These are phyloP conservation scores for Plicaturopsis crispa DNA, from an alignment of 768 basidiomycete genomes.

Conservation along the genomic window DNA sequence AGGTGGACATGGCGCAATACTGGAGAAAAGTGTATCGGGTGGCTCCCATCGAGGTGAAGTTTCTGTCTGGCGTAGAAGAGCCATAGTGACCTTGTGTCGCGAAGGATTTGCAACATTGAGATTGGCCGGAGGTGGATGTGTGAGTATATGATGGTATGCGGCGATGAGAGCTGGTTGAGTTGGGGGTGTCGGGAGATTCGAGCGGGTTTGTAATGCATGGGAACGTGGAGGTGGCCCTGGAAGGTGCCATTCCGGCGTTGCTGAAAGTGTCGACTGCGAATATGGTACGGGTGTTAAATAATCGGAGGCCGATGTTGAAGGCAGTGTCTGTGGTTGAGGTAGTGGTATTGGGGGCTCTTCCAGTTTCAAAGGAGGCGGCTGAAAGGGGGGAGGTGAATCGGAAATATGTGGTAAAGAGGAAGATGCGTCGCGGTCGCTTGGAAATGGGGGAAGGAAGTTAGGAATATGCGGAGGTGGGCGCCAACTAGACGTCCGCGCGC, in stretches of 20 bases:
- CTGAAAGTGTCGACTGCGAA: slow-evolving; percentile 60
- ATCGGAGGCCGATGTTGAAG: slow-evolving; percentile 49
- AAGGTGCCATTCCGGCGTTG: slow-evolving; percentile 63
- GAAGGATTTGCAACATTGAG: slow-evolving; percentile 41
- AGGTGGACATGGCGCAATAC: slow-evolving; percentile 51
- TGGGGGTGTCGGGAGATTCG: slow-evolving; percentile 37
- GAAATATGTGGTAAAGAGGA: slow-evolving; percentile 14
- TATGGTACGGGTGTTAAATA: slow-evolving; percentile 70
- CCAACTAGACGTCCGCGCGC: slow-evolving; percentile 50
- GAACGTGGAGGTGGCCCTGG: slow-evolving; percentile 30
- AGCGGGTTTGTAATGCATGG: slow-evolving; percentile 7
- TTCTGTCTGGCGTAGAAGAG: slow-evolving; percentile 53
- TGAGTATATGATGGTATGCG: slow-evolving; percentile 75
- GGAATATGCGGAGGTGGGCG: slow-evolving; percentile 58
- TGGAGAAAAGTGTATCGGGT: slow-evolving; percentile 57
- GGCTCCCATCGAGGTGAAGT: slow-evolving; percentile 58
- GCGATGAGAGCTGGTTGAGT: slow-evolving; percentile 57
- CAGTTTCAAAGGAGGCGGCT: slow-evolving; percentile 18
- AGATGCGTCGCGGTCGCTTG: slow-evolving; percentile 22
- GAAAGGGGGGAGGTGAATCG: slow-evolving; percentile 27
- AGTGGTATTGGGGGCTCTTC: slow-evolving; percentile 35
- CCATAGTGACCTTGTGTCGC: slow-evolving; percentile 72
- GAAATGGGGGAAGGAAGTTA: slow-evolving; percentile 63
- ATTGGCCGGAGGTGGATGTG: slow-evolving; percentile 50
- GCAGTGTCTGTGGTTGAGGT: slow-evolving; percentile 33